Evolutionary conservation across 768 basidiomycete species (phyloP).

Genomic region (Tulasnella sp.): DNA sequence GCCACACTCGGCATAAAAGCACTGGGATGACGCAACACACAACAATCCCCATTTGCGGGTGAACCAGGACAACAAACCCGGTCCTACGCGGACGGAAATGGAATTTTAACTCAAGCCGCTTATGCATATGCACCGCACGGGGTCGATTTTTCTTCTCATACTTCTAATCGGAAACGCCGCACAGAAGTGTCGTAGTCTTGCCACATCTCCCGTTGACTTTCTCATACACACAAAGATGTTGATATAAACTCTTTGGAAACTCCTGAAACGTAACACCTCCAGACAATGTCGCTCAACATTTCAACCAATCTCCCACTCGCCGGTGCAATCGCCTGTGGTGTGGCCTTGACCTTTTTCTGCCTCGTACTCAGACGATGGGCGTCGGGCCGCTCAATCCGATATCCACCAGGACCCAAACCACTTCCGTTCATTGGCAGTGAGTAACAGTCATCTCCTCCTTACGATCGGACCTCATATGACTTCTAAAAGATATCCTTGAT

Average conservation of each 20-base stretch:
- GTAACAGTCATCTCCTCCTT: not conserved
- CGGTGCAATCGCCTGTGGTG: not conserved
- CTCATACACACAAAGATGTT: not conserved
- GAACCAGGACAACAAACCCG: no score
- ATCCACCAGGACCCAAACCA: not conserved
- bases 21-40: no score
- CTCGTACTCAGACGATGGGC: not conserved
- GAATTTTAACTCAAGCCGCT: not conserved
- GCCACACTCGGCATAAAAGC: not conserved
- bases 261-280: not conserved
- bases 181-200: no score
- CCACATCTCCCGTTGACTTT: not conserved
- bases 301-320: not conserved
- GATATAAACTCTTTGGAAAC: not conserved
- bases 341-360: not conserved
- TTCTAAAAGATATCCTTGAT: slow-evolving; percentile 19
- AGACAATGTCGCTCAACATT: not conserved
- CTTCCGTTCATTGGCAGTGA: not conserved
- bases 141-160: not conserved
- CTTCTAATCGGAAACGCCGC: not conserved
- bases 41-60: no score
- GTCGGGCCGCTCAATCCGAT: not conserved
- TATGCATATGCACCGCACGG: not conserved
- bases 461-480: no score
- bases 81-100: not conserved